A percentile compares a stretch with the other conserved stretches of the same genome.
These are phyloP conservation scores for Cochlearia excelsa DNA, from an alignment of 345 rosid genomes.

Conservation along the genomic window DNA sequence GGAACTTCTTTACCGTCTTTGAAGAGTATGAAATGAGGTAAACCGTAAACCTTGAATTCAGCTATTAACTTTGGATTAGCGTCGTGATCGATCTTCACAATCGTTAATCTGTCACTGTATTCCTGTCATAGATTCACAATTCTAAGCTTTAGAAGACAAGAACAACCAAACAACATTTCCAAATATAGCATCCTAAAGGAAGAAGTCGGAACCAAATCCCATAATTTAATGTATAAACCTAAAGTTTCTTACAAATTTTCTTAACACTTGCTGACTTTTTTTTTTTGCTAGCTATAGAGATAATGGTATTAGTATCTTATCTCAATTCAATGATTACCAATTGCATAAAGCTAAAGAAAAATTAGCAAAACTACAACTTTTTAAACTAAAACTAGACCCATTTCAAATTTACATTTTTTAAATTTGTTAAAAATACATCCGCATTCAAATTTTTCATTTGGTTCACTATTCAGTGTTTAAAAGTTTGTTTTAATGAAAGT, in stretches of 20 bases:
- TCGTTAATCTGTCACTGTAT: constrained; percentile 56
- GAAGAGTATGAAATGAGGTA: constrained; percentile 74
- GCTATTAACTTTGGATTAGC: constrained; percentile 61
- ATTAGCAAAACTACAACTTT: no score
- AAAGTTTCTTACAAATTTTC: not conserved
- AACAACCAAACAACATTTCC: not conserved
- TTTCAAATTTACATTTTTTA: no score
- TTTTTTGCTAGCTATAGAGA: not conserved
- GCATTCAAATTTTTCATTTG: no score
- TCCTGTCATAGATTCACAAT: constrained; percentile 37
- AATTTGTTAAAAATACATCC: no score
- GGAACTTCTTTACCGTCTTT: constrained; percentile 70
- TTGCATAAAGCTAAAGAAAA: no score
- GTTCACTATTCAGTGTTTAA: no score
- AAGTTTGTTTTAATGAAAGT: no score
- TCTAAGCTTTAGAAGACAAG: not conserved
- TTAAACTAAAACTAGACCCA: no score
- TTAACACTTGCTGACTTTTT: constrained; percentile 6
- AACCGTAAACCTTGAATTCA: constrained; percentile 72
- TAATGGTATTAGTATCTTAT: not conserved
- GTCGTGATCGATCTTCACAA: constrained; percentile 81
- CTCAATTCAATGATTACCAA: no score
- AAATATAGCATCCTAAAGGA: not conserved
- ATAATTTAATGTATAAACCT: not conserved
- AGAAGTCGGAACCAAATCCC: not conserved